Evolutionary conservation across 73 alveolate genomes (phyloP), one percentile per base, ranked within the genome.

Genomic region (Paramecium primaurelia): DNA sequence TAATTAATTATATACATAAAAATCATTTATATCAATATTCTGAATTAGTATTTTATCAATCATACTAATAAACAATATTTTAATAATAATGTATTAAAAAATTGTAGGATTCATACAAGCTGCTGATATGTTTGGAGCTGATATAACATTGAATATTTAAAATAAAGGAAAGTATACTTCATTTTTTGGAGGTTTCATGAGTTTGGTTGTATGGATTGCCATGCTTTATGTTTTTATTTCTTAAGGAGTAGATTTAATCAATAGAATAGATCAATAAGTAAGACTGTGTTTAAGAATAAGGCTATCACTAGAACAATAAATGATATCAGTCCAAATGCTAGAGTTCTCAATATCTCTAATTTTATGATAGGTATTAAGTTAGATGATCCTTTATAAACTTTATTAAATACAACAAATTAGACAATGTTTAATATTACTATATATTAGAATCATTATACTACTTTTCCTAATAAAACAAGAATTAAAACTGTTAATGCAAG

Each of bases 281-380:
- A 10, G 1, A 64, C 10, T 32, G 8, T 11, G 16, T 11, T 64
- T 64, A 32, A 64, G 47, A 28, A 22, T 64, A 28, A 64, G 84
- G 84, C 84, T 64, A 32, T 64, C 42, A 64, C 84, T 32, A 64
- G 84, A 34, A 64, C 42, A 28, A 64, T 64, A 25, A 64, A 64
- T 64, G 84, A 64, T 10, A 64, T 64, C 51, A 64, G 47, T 64
- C 84, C 84, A 64, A 64, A 64, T 64, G 84, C 84, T 64, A 64
- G 84, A 64, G 47, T 64, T 64, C 84, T 64, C 84, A 64, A 64
- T 64, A 12, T 34, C 22, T 64, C 84, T 12, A 64, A 64, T 28
- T 64, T 64, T 64, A 64, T 64, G 84, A 64, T 64, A 12, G 84
- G 84, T 14, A 7, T 64, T 32, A 64, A 64, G 28, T 14, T 64